phyloP scores from a whole-genome alignment of 225 moss, liverwort and hornwort genomes.

The Bryum argenteum region DNA sequence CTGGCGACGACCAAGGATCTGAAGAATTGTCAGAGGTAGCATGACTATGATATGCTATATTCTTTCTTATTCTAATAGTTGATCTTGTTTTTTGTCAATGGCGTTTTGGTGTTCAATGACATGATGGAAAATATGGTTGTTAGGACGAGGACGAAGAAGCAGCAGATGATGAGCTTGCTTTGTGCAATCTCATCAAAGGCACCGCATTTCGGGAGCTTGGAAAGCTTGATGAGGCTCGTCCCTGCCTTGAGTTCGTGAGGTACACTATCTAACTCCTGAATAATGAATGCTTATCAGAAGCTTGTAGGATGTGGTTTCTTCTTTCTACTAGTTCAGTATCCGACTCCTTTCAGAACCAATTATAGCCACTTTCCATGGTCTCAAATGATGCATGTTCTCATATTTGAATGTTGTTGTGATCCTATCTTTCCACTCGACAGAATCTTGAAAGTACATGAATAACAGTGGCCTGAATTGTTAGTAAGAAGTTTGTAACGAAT shows the following conservation, averaged over 20 bases:
- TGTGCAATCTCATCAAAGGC: conserved; percentile 90
- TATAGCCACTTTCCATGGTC: too few species aligned
- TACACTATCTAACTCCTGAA: neutral
- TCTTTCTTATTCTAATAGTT: neutral
- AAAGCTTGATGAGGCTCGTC: conserved; percentile 68
- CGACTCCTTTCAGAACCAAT: too few species aligned
- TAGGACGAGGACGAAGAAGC: conserved; percentile 56
- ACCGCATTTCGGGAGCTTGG: conserved; percentile 83
- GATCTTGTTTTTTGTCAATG: neutral
- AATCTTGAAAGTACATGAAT: too few species aligned
- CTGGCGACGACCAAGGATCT: conserved; percentile 27
- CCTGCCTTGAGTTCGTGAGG: conserved; percentile 77
- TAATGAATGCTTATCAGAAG: neutral
- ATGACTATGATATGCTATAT: neutral
- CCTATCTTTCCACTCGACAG: too few species aligned
- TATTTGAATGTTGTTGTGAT: too few species aligned
- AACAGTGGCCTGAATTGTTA: too few species aligned
- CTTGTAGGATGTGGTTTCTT: neutral
- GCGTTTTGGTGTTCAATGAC: conserved; percentile 17
- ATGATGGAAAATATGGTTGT: conserved; percentile 9
- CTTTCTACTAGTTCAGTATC: neutral
- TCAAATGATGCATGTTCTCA: too few species aligned
- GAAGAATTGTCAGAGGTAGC: conserved; percentile 42
- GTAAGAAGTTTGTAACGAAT: too few species aligned
- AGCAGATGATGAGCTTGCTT: conserved; percentile 71